phyloP scores from a whole-genome alignment of 139 green algal genomes.

The Desmodesmus armatus region DNA sequence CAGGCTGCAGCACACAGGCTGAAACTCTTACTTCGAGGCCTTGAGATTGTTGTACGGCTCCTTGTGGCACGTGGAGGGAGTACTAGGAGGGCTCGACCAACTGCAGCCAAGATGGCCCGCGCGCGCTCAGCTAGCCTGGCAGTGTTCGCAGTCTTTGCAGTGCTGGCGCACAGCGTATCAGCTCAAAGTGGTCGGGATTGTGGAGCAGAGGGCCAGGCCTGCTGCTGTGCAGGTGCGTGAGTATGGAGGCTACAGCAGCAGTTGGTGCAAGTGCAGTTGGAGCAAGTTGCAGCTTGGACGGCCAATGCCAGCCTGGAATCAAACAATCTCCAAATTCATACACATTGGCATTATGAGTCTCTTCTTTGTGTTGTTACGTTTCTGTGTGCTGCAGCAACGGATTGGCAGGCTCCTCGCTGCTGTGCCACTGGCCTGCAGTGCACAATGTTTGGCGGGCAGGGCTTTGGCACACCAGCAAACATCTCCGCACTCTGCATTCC shows the following conservation, averaged over 20 bases:
- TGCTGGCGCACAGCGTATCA: neutral
- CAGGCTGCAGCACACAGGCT: neutral
- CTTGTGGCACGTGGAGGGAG: too few relatives aligned
- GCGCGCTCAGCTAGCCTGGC: neutral
- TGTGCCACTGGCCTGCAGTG: conserved; percentile 16
- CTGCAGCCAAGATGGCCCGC: neutral
- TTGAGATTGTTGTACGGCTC: neutral
- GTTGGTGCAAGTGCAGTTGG: neutral
- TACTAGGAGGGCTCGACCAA: neutral
- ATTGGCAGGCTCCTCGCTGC: conserved; percentile 29
- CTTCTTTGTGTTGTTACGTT: neutral
- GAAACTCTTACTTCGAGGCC: too few relatives aligned
- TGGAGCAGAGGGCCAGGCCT: neutral
- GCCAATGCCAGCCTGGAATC: neutral
- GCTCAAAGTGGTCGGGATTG: neutral
- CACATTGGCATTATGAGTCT: neutral
- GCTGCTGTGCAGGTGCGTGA: conserved; percentile 25
- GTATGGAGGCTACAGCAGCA: neutral
- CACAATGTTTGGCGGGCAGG: conserved; percentile 11
- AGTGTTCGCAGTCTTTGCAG: neutral
- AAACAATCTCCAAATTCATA: neutral
- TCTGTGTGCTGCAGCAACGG: neutral
- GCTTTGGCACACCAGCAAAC: conserved; percentile 12
- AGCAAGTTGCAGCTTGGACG: neutral
- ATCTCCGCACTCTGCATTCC: neutral